These are phyloP conservation scores for Ashbya aceris DNA, from an alignment of 1,139 yeast genomes.

Conservation along the genomic window DNA sequence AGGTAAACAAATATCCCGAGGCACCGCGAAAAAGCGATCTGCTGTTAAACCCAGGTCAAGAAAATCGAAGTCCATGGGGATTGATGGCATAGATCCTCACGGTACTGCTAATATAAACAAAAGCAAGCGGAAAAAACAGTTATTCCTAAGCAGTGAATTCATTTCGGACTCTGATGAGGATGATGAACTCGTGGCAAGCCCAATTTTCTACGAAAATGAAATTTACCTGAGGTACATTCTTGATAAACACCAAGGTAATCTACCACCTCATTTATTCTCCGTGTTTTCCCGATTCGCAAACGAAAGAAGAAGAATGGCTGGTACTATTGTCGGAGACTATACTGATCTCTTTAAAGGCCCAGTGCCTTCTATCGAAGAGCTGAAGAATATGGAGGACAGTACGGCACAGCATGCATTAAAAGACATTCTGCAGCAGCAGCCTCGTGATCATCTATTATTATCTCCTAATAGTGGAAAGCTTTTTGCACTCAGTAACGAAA, in stretches of 20 bases:
- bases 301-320: constrained; percentile 23
- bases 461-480: too few species aligned
- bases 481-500: too few species aligned
- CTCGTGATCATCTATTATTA: not conserved
- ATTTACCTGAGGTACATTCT: constrained; percentile 26
- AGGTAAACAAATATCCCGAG: constrained; percentile 12
- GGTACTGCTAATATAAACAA: not conserved
- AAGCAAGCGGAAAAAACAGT: not conserved
- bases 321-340: constrained; percentile 16
- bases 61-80: constrained; percentile 6
- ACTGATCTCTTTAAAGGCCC: constrained; percentile 24
- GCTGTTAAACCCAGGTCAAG: constrained; percentile 6
- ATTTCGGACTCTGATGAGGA: constrained; percentile 29
- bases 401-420: constrained; percentile 13
- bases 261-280: constrained; percentile 18
- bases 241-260: constrained; percentile 22
- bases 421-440: not conserved
- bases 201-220: constrained; percentile 29
- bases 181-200: constrained; percentile 17
- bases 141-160: constrained; percentile 24
- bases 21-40: constrained; percentile 20
- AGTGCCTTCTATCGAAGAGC: constrained; percentile 15
- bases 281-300: constrained; percentile 22
- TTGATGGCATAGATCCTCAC: not conserved
- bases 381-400: constrained; percentile 8